Evolutionary conservation across 495 filamentous ascomycete species (phyloP), one percentile per base, ranked within the genome.

Genomic region (Cryomyces antarcticus): DNA sequence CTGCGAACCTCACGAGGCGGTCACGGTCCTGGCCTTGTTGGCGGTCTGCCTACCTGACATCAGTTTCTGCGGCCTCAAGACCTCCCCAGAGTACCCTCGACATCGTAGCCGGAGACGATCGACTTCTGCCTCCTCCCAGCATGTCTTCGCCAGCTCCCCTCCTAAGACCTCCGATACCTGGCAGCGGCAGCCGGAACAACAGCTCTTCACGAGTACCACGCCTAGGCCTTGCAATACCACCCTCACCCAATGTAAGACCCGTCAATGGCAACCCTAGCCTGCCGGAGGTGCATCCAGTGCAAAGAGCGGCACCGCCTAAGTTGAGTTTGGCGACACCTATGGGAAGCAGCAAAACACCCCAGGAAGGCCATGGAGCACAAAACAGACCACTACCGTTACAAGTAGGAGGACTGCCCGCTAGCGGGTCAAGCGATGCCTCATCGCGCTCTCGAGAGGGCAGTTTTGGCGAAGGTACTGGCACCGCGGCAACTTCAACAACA

Each of bases 211-310:
- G 80, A 55, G 66, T 77, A 36, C 86, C 86, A 17, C 77, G 83
- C 51, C 68, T 94, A 39, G 86, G 84, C 30, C 70, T 94, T 39
- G 80, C 84, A 17, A 94, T 94, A 30, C 86, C 86, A 30, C 78
- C 78, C 2, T 88, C 83, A 27, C 78, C 83, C 38, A 85, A 71
- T 62, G 74, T 65, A 43, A 79, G 84, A 59, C 81, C 84, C 4
- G 71, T 80, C 28, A 64, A 62, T 48, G 57, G 56, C 49, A 39
- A 48, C 37, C 46, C 44, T 5, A 45, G 37, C 11, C 47, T 42
- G 7, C 50, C 44, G 12, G 30, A 53, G 33, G 17, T 37, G 28
- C 41, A 46, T 30, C 10, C 35, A 9, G 13, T 51, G 28, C 53
- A 50, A 9, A 60, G 48, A 45, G 57, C 60, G 12, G 54, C 72